Percentiles rank a stretch among this genome's conserved stretches.
phyloP scores from a whole-genome alignment of 2,329 filamentous ascomycete species.

The Aspergillus spinulosporus region DNA sequence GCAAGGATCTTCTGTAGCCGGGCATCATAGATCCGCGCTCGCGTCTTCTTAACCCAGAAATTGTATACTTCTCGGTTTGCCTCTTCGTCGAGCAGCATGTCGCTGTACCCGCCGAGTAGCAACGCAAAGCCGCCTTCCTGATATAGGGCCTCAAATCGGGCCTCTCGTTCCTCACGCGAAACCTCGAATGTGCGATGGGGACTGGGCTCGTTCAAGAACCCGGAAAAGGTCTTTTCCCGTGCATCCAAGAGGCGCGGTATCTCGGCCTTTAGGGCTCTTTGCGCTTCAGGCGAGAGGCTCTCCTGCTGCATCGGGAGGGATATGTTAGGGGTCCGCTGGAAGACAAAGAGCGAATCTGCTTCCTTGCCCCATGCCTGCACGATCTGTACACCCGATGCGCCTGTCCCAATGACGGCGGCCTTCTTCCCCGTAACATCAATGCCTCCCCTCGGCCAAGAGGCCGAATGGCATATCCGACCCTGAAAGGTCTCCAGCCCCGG shows the following conservation, averaged over 20 bases:
- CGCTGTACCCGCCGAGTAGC: constrained; percentile 49
- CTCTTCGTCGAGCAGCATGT: constrained; percentile 48
- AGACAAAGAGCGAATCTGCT: constrained; percentile 57
- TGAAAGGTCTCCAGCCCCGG: constrained; percentile 37
- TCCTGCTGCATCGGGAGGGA: constrained; percentile 61
- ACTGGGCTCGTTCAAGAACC: constrained; percentile 59
- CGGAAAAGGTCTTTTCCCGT: constrained; percentile 58
- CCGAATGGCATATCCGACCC: constrained; percentile 44
- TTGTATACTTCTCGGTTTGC: constrained; percentile 56
- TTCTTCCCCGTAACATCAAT: constrained; percentile 50
- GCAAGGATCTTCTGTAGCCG: constrained; percentile 53
- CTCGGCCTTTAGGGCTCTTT: background rate
- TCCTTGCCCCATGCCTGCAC: constrained; percentile 59
- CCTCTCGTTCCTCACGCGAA: constrained; percentile 51
- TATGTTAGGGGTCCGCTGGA: constrained; percentile 67
- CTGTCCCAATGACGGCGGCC: constrained; percentile 57
- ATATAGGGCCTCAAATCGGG: constrained; percentile 52
- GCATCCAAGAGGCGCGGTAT: constrained; percentile 48
- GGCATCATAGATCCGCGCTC: constrained; percentile 53
- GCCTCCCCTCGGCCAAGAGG: constrained; percentile 53
- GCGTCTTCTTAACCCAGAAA: constrained; percentile 57
- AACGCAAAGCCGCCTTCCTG: constrained; percentile 58
- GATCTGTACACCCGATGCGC: constrained; percentile 57
- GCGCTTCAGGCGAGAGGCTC: constrained; percentile 41
- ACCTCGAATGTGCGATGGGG: constrained; percentile 57